Base-by-base conservation (phyloP, 1,139 yeast genomes). In the Yamadazyma atmosphaerica region DNA sequence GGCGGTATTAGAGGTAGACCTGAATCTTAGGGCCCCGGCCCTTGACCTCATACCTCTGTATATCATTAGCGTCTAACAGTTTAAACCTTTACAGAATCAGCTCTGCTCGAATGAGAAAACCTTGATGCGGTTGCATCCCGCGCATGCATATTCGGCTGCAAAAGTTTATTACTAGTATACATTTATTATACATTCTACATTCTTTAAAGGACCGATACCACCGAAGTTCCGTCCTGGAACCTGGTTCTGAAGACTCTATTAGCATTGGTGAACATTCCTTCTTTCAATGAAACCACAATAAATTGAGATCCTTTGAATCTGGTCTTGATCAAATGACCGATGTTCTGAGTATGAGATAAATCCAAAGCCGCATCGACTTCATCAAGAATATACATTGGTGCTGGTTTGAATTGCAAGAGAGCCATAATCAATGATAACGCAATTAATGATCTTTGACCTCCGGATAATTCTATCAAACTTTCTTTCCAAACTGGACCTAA, bases 291-390 rank as follows among this genome's bases (percentile, higher is more conserved):
- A 14, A 94, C 98, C 39, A 94, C 95, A 49, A 94, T 90, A 56
- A 94, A 94, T 58, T 94, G 99, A 2, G 97, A 85, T 0, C 96
- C 97, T 58, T 86, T 85, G 63, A 94, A 94, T 51, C 96, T 72
- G 0, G 97, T 90, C 64, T 90, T 92, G 61, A 94, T 92, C 56
- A 94, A 72, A 56, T 89, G 96, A 4, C 99, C 99, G 54, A 94
- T 92, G 55, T 92, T 92, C 61, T 94, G 98, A 1, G 99, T 94
- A 60, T 94, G 99, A 39, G 95, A 87, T 47, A 90, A 75, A 69
- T 94, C 99, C 47, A 94, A 74, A 1, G 99, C 99, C 1, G 99
- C 98, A 64, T 92, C 98, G 27, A 92, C 97, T 63, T 92, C 98
- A 63, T 92, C 98, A 42, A 92, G 70, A 52, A 92, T 90, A 58